These are phyloP conservation scores for Podaxis sp. DNA, from an alignment of 768 basidiomycete species.

Conservation along the genomic window DNA sequence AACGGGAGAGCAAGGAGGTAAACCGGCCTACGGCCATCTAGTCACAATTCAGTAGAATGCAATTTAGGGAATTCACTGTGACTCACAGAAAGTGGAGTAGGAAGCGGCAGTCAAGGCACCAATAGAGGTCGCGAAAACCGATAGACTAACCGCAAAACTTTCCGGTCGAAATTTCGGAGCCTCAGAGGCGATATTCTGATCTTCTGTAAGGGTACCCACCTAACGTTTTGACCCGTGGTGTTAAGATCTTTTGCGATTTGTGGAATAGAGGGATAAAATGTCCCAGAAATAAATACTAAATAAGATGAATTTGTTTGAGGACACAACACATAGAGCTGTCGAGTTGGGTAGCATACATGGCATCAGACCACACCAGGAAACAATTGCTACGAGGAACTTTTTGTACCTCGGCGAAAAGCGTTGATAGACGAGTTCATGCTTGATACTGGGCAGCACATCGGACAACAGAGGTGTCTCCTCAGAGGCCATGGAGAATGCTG, in stretches of 20 bases:
- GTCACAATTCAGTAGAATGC: background rate
- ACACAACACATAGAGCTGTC: background rate
- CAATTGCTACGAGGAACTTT: slow-evolving; percentile 50
- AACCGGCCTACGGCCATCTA: slow-evolving; percentile 65
- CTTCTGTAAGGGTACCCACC: slow-evolving; percentile 31
- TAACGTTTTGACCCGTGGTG: slow-evolving; percentile 55
- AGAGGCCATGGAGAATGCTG: background rate
- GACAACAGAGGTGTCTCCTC: slow-evolving; percentile 1
- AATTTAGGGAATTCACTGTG: background rate
- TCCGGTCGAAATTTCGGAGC: background rate
- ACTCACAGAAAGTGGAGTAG: slow-evolving; percentile 40
- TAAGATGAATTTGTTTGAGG: too few species aligned
- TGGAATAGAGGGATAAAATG: slow-evolving; percentile 75
- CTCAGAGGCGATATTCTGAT: background rate
- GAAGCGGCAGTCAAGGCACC: slow-evolving; percentile 33
- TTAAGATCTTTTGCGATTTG: slow-evolving; percentile 66
- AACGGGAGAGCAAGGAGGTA: slow-evolving; percentile 63
- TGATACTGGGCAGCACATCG: background rate
- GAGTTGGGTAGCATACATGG: slow-evolving; percentile 42
- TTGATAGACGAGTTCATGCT: slow-evolving; percentile 45
- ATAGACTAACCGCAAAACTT: slow-evolving; percentile 37
- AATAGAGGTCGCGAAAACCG: slow-evolving; percentile 32
- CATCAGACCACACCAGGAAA: slow-evolving; percentile 61
- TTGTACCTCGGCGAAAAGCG: slow-evolving; percentile 56
- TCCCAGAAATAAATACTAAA: slow-evolving; percentile 67